Conservation (phyloP, 2,329 filamentous ascomycete species). For the Cercospora sp. region DNA sequence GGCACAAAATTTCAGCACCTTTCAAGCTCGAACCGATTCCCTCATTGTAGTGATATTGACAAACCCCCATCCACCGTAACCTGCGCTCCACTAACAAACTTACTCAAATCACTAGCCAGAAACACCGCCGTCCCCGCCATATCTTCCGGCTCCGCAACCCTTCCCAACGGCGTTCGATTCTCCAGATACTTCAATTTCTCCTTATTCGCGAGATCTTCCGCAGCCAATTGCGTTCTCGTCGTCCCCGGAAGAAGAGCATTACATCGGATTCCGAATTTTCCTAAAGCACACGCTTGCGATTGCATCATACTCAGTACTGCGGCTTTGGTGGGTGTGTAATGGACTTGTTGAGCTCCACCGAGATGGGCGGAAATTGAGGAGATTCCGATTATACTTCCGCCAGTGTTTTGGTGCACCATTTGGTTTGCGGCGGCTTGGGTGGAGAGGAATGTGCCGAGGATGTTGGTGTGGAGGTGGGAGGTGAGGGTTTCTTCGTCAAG, state of each 20-base stretch:
- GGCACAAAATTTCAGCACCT: neutral
- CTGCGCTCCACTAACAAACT: neutral
- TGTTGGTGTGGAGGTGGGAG: constrained; percentile 73
- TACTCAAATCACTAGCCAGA: constrained; percentile 63
- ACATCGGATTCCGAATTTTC: constrained; percentile 72
- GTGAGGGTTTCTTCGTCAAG: constrained; percentile 67
- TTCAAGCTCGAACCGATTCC: neutral
- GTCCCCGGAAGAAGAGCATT: constrained; percentile 82
- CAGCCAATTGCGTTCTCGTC: constrained; percentile 78
- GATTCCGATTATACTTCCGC: constrained; percentile 77
- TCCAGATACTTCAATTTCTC: constrained; percentile 76
- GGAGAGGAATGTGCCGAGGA: constrained; percentile 80
- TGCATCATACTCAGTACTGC: constrained; percentile 80
- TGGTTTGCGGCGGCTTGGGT: constrained; percentile 81
- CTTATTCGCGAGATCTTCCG: constrained; percentile 71
- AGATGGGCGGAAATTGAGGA: constrained; percentile 74
- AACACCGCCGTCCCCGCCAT: constrained; percentile 82
- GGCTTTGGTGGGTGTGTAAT: constrained; percentile 88
- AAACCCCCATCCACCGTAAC: constrained; percentile 23
- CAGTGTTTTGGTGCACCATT: constrained; percentile 67
- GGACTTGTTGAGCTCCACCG: constrained; percentile 73
- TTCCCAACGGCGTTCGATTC: constrained; percentile 72
- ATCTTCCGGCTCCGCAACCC: constrained; percentile 68
- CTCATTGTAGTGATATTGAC: constrained; percentile 17
- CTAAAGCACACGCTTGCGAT: constrained; percentile 74